Evolutionary conservation across 768 basidiomycete species (phyloP).

Genomic region (Scleroderma bovista): DNA sequence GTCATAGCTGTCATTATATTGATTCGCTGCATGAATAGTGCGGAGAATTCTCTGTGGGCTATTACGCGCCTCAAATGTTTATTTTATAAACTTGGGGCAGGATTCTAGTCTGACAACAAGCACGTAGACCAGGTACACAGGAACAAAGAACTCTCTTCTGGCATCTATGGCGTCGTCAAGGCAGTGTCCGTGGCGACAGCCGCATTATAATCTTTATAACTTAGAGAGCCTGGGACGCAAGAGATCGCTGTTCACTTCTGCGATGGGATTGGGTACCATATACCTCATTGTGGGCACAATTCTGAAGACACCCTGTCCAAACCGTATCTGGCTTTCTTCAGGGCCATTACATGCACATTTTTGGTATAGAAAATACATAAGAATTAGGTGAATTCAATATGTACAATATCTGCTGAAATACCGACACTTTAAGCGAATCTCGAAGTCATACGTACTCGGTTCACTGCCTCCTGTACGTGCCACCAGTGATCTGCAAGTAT

Average conservation of each 20-base stretch:
- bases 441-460: no score
- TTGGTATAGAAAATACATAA: no score
- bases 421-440: no score
- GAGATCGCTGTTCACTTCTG: slow-evolving; percentile 56
- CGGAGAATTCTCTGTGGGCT: slow-evolving; percentile 51
- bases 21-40: slow-evolving; percentile 47
- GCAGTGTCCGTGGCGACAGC: slow-evolving; percentile 36
- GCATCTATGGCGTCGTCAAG: slow-evolving; percentile 36
- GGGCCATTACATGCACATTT: no score
- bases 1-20: slow-evolving; percentile 44
- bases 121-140: slow-evolving; percentile 26
- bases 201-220: slow-evolving; percentile 42
- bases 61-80: slow-evolving; percentile 50
- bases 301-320: no score
- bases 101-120: not conserved
- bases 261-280: slow-evolving; percentile 67
- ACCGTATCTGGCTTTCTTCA: no score
- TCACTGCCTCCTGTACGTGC: no score
- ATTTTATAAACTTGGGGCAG: slow-evolving; percentile 4
- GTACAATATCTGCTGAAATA: no score
- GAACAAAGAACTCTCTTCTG: slow-evolving; percentile 44
- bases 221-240: slow-evolving; percentile 48
- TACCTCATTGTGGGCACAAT: slow-evolving; percentile 80
- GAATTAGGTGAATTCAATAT: no score
- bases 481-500: no score